Base-by-base conservation (phyloP, 495 filamentous ascomycete genomes). In the Cenococcum geophilum region DNA sequence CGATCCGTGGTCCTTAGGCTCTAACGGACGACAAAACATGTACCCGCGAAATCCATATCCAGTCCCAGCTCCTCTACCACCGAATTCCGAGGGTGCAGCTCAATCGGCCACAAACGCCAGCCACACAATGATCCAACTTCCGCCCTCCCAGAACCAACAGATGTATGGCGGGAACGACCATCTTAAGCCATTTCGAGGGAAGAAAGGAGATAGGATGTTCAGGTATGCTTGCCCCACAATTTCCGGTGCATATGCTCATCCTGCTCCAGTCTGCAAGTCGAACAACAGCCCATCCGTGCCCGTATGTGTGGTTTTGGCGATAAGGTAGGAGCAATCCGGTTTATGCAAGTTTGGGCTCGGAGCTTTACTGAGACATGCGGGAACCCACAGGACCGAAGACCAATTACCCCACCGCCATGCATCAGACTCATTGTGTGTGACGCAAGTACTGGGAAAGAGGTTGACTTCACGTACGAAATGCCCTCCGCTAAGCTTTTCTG, bases 241-340 rank as follows among this genome's bases (percentile, higher is more conserved):
- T 2, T 14, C 18, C 40, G 11, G 12, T 52, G 40, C 14, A 18
- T 35, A 2, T 50, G 25, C 56, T 58, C 27, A 58, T 23, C 78
- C 78, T 75, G 77, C 32, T 84, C 75, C 79, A 88, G 86, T 52
- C 79, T 98, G 57, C 78, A 85, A 63, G 89, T 97, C 57, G 86
- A 89, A 57, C 93, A 98, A 75, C 93, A 98, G 71, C 93, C 93
- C 53, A 80, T 90, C 63, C 87, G 93, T 57, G 93, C 93, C 64
- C 88, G 93, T 53, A 98, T 98, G 93, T 98, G 93, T 78, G 93
- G 93, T 1, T 98, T 97, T 78, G 93, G 93, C 57, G 93, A 98
- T 74, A 98, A 98, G 82, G 91, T 95, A 72, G 37, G 78, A 70
- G 49, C 58, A 11, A 40, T 36, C 16, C 53, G 22, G 34, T 21